phyloP scores from a whole-genome alignment of 1,139 yeast genomes.

The Debaryomycetaceae sp. region DNA sequence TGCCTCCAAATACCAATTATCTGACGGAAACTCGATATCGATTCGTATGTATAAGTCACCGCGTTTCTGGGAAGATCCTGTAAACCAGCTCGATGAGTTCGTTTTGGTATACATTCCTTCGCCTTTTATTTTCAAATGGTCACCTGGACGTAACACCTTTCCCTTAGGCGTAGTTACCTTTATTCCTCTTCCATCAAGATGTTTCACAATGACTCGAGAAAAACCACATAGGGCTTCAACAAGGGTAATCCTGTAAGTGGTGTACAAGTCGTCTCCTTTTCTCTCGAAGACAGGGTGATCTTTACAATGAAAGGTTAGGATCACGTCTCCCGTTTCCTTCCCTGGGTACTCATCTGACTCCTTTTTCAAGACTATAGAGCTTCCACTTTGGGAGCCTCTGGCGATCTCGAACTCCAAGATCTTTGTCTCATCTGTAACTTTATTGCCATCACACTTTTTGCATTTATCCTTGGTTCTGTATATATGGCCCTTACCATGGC shows the following conservation, averaged over 20 bases:
- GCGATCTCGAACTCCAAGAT: conserved; percentile 75
- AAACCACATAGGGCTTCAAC: conserved; percentile 86
- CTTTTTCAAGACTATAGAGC: conserved; percentile 55
- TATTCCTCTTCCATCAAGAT: conserved; percentile 77
- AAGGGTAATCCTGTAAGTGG: conserved; percentile 59
- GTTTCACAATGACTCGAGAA: conserved; percentile 61
- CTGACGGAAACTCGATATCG: conserved; percentile 78
- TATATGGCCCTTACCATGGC: conserved; percentile 70
- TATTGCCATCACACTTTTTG: conserved; percentile 68
- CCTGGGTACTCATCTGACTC: conserved; percentile 83
- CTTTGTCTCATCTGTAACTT: conserved; percentile 63
- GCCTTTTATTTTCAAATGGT: conserved; percentile 57
- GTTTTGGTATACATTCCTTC: conserved; percentile 84
- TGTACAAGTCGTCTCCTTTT: conserved; percentile 60
- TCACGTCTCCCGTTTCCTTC: conserved; percentile 73
- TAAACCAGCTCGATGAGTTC: conserved; percentile 32
- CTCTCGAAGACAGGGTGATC: conserved; percentile 50
- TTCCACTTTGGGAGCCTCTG: conserved; percentile 67
- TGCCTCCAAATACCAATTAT: conserved; percentile 72
- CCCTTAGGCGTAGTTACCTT: conserved; percentile 64
- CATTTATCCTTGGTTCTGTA: conserved; percentile 70
- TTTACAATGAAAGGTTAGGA: conserved; percentile 54
- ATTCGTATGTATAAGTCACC: conserved; percentile 78
- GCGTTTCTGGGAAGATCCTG: conserved; percentile 22
- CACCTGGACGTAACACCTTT: conserved; percentile 78